Conservation (phyloP, 1,284 basidiomycete species). For the Cystobasidium slooffiae region DNA sequence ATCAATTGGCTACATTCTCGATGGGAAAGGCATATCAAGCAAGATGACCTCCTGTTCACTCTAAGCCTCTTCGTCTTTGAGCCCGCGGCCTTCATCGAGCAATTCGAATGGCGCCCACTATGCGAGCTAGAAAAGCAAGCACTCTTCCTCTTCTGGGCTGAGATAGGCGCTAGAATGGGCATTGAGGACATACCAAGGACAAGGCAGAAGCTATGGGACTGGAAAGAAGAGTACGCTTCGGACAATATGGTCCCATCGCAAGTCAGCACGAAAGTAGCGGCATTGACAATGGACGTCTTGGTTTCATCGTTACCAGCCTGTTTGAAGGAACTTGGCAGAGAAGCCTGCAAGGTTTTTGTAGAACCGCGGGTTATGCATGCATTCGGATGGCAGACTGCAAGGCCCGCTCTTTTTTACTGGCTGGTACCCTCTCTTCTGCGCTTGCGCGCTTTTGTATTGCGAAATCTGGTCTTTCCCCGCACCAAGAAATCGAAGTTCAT, state of each 20-base stretch:
- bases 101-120: conserved; percentile 43
- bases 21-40: conserved; percentile 25
- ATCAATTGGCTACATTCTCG: conserved; percentile 42
- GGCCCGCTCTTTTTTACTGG: conserved; percentile 13
- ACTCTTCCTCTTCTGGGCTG: conserved; percentile 40
- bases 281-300: conserved; percentile 31
- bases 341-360: conserved; percentile 24
- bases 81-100: conserved; percentile 18
- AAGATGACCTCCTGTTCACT: conserved; percentile 36
- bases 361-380: conserved; percentile 20
- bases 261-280: conserved; percentile 22
- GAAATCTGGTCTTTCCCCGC: conserved; percentile 31
- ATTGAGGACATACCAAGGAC: conserved; percentile 37
- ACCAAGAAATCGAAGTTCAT: conserved; percentile 6
- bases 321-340: conserved; percentile 18
- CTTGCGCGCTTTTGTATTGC: conserved; percentile 21
- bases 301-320: conserved; percentile 19
- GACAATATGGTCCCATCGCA: conserved; percentile 23
- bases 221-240: conserved; percentile 39
- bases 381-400: conserved; percentile 31
- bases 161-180: conserved; percentile 43
- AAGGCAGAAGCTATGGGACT: conserved; percentile 25
- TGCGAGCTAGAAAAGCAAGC: conserved; percentile 39
- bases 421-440: conserved; percentile 20
- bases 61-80: conserved; percentile 42